Evolutionary conservation across 2,329 filamentous ascomycete genomes (phyloP).

Genomic region (Penicillium sclerotigenum): DNA sequence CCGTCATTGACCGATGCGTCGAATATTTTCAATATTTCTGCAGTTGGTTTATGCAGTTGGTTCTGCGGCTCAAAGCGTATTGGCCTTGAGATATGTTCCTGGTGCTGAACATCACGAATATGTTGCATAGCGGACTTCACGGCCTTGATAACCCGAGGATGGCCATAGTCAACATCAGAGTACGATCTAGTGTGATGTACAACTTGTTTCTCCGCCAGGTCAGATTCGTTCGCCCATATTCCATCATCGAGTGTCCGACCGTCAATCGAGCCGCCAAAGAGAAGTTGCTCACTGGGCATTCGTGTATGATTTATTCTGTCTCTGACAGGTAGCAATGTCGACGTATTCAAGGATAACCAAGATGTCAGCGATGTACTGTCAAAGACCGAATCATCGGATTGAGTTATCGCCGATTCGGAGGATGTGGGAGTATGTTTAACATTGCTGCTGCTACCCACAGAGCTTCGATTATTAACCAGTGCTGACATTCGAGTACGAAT

Average conservation of each 20-base stretch:
- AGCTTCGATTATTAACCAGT: neutral
- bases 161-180: neutral
- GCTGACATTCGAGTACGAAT: neutral
- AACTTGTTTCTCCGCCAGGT: constrained; percentile 7
- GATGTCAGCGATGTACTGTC: constrained; percentile 7
- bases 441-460: neutral
- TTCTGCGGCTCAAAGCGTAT: constrained; percentile 29
- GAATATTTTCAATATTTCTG: constrained; percentile 20
- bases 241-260: constrained; percentile 4
- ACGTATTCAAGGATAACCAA: constrained; percentile 7
- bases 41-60: constrained; percentile 24
- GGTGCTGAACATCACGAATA: constrained; percentile 22
- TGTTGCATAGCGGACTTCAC: constrained; percentile 28
- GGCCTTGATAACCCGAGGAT: constrained; percentile 18
- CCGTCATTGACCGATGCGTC: constrained; percentile 20
- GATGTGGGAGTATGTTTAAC: constrained; percentile 15
- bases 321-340: neutral
- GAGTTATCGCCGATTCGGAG: constrained; percentile 20
- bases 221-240: constrained; percentile 5
- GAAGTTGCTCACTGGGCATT: neutral
- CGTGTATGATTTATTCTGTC: neutral
- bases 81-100: constrained; percentile 26
- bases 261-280: constrained; percentile 6
- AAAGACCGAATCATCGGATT: constrained; percentile 17
- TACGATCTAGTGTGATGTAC: neutral